These are phyloP conservation scores for Lactuca sativa DNA, from an alignment of 129 eudicot species.

Conservation along the genomic window DNA sequence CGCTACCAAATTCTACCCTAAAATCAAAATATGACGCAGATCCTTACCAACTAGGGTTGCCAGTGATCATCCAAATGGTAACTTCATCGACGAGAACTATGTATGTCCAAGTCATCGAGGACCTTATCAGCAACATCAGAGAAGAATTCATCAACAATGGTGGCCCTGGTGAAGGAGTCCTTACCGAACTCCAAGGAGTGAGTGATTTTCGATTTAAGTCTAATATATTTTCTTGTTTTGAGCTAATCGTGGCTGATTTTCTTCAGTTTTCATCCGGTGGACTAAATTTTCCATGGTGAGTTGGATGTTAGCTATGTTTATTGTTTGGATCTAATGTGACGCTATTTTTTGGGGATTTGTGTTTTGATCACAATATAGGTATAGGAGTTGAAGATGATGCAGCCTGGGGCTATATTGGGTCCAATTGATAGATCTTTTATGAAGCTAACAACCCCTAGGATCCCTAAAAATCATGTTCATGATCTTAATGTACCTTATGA, in stretches of 20 bases:
- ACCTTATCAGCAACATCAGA: conserved; percentile 71
- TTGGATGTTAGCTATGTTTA: background rate
- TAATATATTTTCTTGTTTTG: background rate
- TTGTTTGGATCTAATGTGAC: conserved; percentile 6
- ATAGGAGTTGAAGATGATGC: conserved; percentile 84
- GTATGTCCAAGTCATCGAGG: conserved; percentile 72
- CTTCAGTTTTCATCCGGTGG: background rate
- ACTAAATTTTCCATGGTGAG: background rate
- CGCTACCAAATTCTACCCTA: background rate
- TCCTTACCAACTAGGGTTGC: background rate
- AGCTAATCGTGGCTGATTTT: background rate
- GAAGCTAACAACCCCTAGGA: conserved; percentile 43
- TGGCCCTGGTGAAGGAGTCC: conserved; percentile 81
- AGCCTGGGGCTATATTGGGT: conserved; percentile 61
- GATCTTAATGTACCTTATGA: conserved; percentile 88
- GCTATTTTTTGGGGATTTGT: background rate
- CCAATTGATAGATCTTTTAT: conserved; percentile 67
- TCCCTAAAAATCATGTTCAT: conserved; percentile 50
- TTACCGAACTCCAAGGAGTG: conserved; percentile 75
- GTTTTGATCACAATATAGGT: conserved; percentile 34
- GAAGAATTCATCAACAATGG: conserved; percentile 64
- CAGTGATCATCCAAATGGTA: conserved; percentile 34
- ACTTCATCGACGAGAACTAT: conserved; percentile 62
- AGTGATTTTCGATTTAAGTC: conserved; percentile 16
- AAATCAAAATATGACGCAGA: background rate